Percentiles rank a stretch among this genome's conserved stretches.
phyloP scores from a whole-genome alignment of 1,284 basidiomycete species.

The Apiotrichum mycotoxinovorans region DNA sequence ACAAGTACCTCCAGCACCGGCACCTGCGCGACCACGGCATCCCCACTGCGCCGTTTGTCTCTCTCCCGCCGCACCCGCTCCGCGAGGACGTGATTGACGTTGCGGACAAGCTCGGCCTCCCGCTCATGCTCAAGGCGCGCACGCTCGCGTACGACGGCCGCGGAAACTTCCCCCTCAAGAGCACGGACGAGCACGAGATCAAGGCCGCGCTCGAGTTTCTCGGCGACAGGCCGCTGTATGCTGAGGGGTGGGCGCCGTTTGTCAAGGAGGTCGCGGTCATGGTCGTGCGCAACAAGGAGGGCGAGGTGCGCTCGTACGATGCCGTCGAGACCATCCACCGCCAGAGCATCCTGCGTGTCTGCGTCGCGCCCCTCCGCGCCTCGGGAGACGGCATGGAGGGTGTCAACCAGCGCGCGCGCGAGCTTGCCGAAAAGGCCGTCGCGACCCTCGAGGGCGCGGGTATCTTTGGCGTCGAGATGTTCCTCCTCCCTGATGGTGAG shows the following conservation, averaged over 20 bases:
- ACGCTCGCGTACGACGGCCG: conserved; percentile 95
- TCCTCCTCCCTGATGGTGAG: conserved; percentile 80
- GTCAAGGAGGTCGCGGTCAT: conserved; percentile 91
- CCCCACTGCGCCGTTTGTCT: conserved; percentile 70
- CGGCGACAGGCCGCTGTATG: conserved; percentile 68
- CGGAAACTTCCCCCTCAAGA: conserved; percentile 79
- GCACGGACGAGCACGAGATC: conserved; percentile 54
- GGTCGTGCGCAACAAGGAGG: conserved; percentile 78
- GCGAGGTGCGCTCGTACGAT: conserved; percentile 80
- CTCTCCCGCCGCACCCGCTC: conserved; percentile 51
- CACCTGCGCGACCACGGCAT: conserved; percentile 62
- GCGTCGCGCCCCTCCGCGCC: conserved; percentile 69
- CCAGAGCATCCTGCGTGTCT: conserved; percentile 90
- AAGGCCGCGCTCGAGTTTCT: conserved; percentile 65
- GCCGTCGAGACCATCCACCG: conserved; percentile 95
- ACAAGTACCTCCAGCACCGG: conserved; percentile 88
- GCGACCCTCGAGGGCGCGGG: conserved; percentile 82
- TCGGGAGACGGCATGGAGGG: conserved; percentile 53
- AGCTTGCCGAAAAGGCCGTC: conserved; percentile 78
- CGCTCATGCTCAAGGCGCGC: conserved; percentile 93
- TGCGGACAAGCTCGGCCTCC: conserved; percentile 65
- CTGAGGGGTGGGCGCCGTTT: conserved; percentile 91
- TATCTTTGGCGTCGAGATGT: conserved; percentile 98
- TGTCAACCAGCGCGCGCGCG: conserved; percentile 62
- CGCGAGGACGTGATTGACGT: conserved; percentile 59